A percentile compares a stretch with the other conserved stretches of the same genome.
phyloP scores from a whole-genome alignment of 495 filamentous ascomycete genomes.

The Neurospora cerealis region DNA sequence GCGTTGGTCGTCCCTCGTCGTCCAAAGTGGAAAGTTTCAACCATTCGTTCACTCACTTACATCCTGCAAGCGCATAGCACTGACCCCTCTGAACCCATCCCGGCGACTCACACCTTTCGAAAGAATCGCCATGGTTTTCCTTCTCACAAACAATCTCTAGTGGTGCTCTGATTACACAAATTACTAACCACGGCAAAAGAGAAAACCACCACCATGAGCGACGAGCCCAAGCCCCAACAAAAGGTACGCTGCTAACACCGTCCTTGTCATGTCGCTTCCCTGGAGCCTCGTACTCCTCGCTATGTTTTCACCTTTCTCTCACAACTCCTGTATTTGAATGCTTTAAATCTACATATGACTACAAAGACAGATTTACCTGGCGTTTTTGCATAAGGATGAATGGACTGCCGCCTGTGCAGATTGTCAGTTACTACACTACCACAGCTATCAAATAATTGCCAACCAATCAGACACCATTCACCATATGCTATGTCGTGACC shows the following conservation, averaged over 20 bases:
- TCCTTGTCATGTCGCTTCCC: neutral
- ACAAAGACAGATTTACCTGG: neutral
- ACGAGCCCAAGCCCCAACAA: neutral
- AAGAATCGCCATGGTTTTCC: neutral
- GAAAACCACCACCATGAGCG: neutral
- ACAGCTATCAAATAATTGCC: neutral
- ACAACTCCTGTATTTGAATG: neutral
- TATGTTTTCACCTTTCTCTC: neutral
- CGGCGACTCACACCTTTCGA: neutral
- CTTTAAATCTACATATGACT: neutral
- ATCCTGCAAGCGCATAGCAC: neutral
- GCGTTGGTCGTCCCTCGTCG: neutral
- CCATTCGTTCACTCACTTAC: neutral
- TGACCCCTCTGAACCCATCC: neutral
- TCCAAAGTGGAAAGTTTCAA: neutral
- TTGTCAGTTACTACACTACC: neutral
- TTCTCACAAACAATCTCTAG: neutral
- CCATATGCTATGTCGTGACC: neutral
- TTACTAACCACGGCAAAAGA: neutral
- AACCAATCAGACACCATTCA: neutral
- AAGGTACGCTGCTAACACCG: neutral
- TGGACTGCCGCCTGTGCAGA: neutral
- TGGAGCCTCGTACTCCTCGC: neutral
- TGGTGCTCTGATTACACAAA: neutral
- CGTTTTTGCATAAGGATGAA: neutral